These are phyloP conservation scores for Chondrostereum purpureum DNA, from an alignment of 1,284 basidiomycete species.

Conservation along the genomic window DNA sequence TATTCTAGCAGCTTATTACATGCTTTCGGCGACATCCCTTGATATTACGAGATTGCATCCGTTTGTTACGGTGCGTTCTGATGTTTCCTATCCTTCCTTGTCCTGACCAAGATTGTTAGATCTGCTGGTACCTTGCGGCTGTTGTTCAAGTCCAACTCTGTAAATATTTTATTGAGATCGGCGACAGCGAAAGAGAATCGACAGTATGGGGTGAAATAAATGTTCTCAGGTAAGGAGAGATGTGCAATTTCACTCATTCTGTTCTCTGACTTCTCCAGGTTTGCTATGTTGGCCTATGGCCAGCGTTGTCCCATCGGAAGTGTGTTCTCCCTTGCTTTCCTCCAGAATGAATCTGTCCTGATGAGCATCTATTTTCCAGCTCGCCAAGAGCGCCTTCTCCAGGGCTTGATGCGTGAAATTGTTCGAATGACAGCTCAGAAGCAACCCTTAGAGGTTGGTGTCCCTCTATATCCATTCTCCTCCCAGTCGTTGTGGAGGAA, in stretches of 20 bases:
- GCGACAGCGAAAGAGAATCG: conserved; percentile 62
- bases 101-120: conserved; percentile 49
- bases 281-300: conserved; percentile 76
- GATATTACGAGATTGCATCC: conserved; percentile 75
- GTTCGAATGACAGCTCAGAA: conserved; percentile 74
- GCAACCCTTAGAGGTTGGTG: conserved; percentile 66
- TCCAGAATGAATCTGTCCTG: conserved; percentile 7
- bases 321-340: conserved; percentile 32
- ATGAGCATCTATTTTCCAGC: conserved; percentile 45
- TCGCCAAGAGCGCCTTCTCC: conserved; percentile 74
- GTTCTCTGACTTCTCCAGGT: conserved; percentile 33
- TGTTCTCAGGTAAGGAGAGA: conserved; percentile 49
- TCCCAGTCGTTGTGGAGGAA: conserved; percentile 57
- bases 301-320: conserved; percentile 74
- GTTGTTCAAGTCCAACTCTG: conserved; percentile 79
- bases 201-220: conserved; percentile 82
- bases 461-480: conserved; percentile 75
- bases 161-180: conserved; percentile 74
- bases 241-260: conserved; percentile 1
- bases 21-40: conserved; percentile 67
- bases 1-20: conserved; percentile 69
- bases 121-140: conserved; percentile 83
- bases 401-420: conserved; percentile 77
- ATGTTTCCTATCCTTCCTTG: conserved; percentile 10
- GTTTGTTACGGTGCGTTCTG: conserved; percentile 60